Conservation (phyloP, 495 filamentous ascomycete genomes). For the Corynascus novoguineensis region DNA sequence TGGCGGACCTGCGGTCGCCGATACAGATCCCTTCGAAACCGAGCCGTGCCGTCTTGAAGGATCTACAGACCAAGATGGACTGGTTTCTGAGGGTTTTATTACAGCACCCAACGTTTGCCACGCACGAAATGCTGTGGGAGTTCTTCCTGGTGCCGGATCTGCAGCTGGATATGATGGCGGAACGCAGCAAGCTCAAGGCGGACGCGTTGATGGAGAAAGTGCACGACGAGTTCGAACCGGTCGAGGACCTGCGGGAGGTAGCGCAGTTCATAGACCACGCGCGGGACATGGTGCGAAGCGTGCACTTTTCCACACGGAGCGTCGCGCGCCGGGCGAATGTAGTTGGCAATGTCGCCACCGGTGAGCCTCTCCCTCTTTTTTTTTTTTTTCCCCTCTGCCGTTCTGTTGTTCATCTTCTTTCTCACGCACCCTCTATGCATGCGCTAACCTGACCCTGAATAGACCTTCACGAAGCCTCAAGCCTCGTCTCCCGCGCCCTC, state of each 20-base stretch:
- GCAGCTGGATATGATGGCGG: constrained; percentile 81
- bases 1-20: constrained; percentile 74
- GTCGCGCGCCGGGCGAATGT: constrained; percentile 65
- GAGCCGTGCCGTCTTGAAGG: constrained; percentile 76
- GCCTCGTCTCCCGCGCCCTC: constrained; percentile 52
- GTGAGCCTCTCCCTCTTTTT: constrained; percentile 42
- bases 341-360: constrained; percentile 49
- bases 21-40: constrained; percentile 91
- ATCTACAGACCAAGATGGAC: constrained; percentile 83
- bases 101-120: constrained; percentile 86
- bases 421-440: too few species aligned
- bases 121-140: constrained; percentile 97
- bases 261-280: constrained; percentile 89
- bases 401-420: too few species aligned
- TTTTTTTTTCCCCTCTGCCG: constrained; percentile 24
- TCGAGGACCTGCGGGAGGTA: constrained; percentile 84
- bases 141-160: constrained; percentile 97
- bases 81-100: constrained; percentile 80
- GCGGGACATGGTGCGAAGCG: constrained; percentile 75
- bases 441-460: constrained; percentile 24
- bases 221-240: constrained; percentile 75
- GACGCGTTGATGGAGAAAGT: constrained; percentile 76
- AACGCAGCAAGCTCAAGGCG: constrained; percentile 81
- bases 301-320: constrained; percentile 74
- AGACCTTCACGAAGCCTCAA: constrained; percentile 66